Conservation (phyloP, 2,329 filamentous ascomycete species). For the Fusarium mangiferae region DNA sequence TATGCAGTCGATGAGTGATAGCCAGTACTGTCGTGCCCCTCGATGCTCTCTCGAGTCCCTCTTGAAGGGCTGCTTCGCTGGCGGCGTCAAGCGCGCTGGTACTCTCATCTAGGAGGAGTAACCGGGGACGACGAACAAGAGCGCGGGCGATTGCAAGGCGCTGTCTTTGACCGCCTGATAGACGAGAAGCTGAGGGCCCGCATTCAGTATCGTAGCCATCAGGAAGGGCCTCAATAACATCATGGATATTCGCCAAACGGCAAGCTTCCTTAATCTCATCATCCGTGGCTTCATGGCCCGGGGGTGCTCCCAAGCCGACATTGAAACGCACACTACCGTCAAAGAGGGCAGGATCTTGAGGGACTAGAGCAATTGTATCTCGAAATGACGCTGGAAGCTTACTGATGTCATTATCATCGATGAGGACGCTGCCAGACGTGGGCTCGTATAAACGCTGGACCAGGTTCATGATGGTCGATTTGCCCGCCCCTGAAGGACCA, state of each 20-base stretch:
- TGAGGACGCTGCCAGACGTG: constrained; percentile 51
- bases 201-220: constrained; percentile 73
- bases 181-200: constrained; percentile 76
- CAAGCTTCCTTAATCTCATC: constrained; percentile 74
- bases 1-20: constrained; percentile 68
- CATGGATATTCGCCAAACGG: constrained; percentile 74
- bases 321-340: constrained; percentile 68
- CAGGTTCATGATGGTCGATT: constrained; percentile 71
- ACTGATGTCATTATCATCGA: constrained; percentile 58
- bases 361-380: constrained; percentile 64
- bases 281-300: constrained; percentile 63
- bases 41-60: constrained; percentile 69
- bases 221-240: constrained; percentile 71
- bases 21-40: constrained; percentile 65
- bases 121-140: constrained; percentile 74
- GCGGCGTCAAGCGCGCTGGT: constrained; percentile 81
- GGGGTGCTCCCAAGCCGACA: constrained; percentile 63
- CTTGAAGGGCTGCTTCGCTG: constrained; percentile 69
- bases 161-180: constrained; percentile 84
- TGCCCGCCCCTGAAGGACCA: constrained; percentile 73
- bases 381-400: constrained; percentile 56
- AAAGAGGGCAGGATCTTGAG: constrained; percentile 67
- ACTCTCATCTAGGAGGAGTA: constrained; percentile 80
- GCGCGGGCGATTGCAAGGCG: constrained; percentile 82
- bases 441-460: constrained; percentile 62